phyloP scores from a whole-genome alignment of 495 filamentous ascomycete species.

The Pseudevernia furfuracea region DNA sequence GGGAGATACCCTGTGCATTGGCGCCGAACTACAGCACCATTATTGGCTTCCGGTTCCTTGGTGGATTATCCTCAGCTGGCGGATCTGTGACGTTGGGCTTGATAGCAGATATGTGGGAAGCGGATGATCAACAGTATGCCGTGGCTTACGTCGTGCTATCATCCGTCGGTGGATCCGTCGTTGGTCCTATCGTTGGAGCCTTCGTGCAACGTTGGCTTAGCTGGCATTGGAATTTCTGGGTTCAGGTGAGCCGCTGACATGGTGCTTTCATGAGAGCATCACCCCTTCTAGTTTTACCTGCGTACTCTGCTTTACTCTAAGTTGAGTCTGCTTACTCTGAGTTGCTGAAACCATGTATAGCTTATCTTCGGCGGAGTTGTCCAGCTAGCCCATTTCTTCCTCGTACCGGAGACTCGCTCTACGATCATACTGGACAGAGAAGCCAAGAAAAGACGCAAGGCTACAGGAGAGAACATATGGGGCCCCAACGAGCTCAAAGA shows the following conservation, averaged over 20 bases:
- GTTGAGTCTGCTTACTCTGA: no score
- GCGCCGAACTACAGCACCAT: slow-evolving; percentile 63
- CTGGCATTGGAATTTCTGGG: slow-evolving; percentile 79
- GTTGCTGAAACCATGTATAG: not conserved
- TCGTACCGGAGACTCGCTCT: slow-evolving; percentile 61
- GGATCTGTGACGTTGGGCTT: slow-evolving; percentile 77
- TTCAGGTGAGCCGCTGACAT: slow-evolving; percentile 38
- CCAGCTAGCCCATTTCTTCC: slow-evolving; percentile 57
- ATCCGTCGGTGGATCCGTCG: slow-evolving; percentile 64
- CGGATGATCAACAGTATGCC: slow-evolving; percentile 64
- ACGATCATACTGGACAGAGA: slow-evolving; percentile 60
- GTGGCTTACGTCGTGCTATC: slow-evolving; percentile 70
- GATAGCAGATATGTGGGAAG: slow-evolving; percentile 73
- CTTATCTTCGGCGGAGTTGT: slow-evolving; percentile 63
- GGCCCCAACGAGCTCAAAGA: slow-evolving; percentile 55
- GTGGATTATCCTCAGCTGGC: slow-evolving; percentile 65
- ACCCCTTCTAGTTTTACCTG: not conserved
- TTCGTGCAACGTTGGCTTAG: slow-evolving; percentile 56
- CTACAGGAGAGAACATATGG: slow-evolving; percentile 50
- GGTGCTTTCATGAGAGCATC: not conserved
- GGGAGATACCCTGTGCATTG: slow-evolving; percentile 62
- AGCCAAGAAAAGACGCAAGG: slow-evolving; percentile 55
- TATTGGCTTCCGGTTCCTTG: slow-evolving; percentile 57
- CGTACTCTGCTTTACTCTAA: not conserved
- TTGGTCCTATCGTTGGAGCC: slow-evolving; percentile 74